Base-by-base conservation (phyloP, 148 eudicot species). In the Chenopodium quinoa region DNA sequence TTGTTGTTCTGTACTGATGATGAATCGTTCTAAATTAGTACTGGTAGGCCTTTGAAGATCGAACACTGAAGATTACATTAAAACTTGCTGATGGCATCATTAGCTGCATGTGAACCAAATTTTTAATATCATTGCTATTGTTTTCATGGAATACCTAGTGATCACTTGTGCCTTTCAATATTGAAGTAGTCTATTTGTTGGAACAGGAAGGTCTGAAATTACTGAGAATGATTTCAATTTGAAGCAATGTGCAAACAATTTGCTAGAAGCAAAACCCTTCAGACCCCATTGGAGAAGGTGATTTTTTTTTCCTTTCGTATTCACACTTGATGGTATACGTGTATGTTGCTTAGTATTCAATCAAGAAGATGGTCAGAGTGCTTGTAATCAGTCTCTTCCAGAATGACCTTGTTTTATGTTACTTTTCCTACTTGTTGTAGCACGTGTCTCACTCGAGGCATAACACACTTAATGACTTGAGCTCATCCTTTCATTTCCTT, bases 251-350 rank as follows among this genome's bases (percentile, higher is more conserved):
- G 34, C 65, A 62, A 79, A 73, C 44, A 85, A 79, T 67, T 68
- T 56, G 76, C 80, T 77, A 76, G 89, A 81, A 66, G 46, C 78
- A 75, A 75, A 46, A 65, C 64, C 71, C 22, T 77, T 81, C 70
- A 78, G 73, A 40, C 81, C 77, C 81, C 77, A 71, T 84, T 60
- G 70, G 73, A 66, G 73, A 92, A 91, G 97, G 97, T 94, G 73
- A 75, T 67, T 12, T 78, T 9, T 65, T 66, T 75, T 79, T 11
- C 77, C 10, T 56, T 66, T 75, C 14, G 34, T 44, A 68, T 40
- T 58, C 44, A 12, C 22, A 27, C 60, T 19, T 50, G 14, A 67
- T 62, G 7, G 64, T 71, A 48, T 50, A 19, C 58, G n/a, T 32
- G 22, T 54, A 13, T 4, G 70, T 19, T 27, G 50, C 74, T 52